Base-by-base conservation (phyloP, 1,284 basidiomycete species). In the Naganishia sp. region DNA sequence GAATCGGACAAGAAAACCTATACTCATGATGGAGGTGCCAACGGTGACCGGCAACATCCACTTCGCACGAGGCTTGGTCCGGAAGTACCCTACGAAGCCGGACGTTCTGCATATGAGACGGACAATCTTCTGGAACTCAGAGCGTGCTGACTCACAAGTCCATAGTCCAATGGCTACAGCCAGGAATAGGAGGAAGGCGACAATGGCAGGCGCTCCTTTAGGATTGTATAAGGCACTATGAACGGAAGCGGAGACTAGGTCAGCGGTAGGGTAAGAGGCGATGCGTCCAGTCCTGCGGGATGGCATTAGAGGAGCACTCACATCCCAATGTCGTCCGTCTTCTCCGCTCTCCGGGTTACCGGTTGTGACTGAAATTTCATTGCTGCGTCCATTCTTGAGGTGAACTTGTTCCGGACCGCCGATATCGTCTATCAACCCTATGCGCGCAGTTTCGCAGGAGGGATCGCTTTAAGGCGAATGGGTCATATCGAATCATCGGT, bases 181-280 rank as follows among this genome's bases (percentile, higher is more conserved):
- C 1, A 47, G 45, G 51, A 66, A 70, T 10, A 53, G 61, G 6
- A 72, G 17, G 41, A 70, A 70, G 13, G 43, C 68, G 28, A 69
- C 63, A 18, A 70, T 68, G 6, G 68, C 63, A 1, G 57, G 49
- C 11, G 68, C 56, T 9, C 69, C 71, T 63, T 70, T 72, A 1
- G 71, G 71, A 41, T 72, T 57, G 57, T 70, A 72, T 15, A 69
- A 18, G 5, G 71, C 71, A 6, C 71, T 72, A 35, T 10, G 3
- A 35, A 21, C 3, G 39, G 13, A 42, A 28, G 41, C 9, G 10
- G 13, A n/a, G 35, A 7, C 0, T 41, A 11, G 18, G 9, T 41
- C 32, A 41, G 9, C n/a, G 11, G 4, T 15, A 10, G 21, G 5
- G 6, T 4, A 11, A 6, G 6, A 6, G 25, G 7, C 2, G 31